Evolutionary conservation across 1,139 yeast genomes (phyloP).

Genomic region (Blastobotrys arbuscula): DNA sequence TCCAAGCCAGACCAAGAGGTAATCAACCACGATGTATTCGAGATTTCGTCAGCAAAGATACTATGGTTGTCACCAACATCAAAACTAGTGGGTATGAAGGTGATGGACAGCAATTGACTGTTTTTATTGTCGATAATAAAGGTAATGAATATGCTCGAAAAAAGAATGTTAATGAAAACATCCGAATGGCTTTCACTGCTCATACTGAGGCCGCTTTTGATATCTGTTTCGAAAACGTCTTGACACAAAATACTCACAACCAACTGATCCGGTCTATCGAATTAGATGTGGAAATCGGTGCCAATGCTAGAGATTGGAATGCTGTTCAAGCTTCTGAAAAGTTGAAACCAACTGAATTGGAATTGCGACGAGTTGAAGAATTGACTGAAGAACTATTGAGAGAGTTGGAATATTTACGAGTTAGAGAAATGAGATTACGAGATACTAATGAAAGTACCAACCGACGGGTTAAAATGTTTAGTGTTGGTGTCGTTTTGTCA

Average conservation of each 20-base stretch:
- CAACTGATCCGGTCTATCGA: conserved; percentile 51
- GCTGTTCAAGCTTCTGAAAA: conserved; percentile 89
- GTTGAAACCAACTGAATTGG: conserved; percentile 87
- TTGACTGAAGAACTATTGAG: conserved; percentile 70
- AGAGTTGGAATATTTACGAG: conserved; percentile 76
- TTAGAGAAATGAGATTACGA: conserved; percentile 87
- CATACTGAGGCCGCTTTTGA: conserved; percentile 82
- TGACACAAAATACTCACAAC: conserved; percentile 30
- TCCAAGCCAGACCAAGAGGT: conserved; percentile 31
- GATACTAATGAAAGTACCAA: conserved; percentile 95
- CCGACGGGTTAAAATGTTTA: conserved; percentile 73
- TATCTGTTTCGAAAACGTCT: conserved; percentile 76
- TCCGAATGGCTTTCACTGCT: conserved; percentile 75
- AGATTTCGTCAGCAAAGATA: conserved; percentile 80
- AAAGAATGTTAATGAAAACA: conserved; percentile 49
- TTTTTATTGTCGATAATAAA: conserved; percentile 32
- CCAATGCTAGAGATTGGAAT: conserved; percentile 97
- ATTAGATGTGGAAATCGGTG: conserved; percentile 89
- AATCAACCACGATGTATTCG: conserved; percentile 64
- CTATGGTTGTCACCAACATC: conserved; percentile 73
- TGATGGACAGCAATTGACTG: conserved; percentile 70
- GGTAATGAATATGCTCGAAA: conserved; percentile 38
- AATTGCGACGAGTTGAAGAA: conserved; percentile 76
- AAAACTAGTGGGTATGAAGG: conserved; percentile 67
- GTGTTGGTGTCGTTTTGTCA: conserved; percentile 59